A percentile compares a stretch with the other conserved stretches of the same genome.
phyloP scores from a whole-genome alignment of 805 yeast genomes.

The Myxozyma monticola region DNA sequence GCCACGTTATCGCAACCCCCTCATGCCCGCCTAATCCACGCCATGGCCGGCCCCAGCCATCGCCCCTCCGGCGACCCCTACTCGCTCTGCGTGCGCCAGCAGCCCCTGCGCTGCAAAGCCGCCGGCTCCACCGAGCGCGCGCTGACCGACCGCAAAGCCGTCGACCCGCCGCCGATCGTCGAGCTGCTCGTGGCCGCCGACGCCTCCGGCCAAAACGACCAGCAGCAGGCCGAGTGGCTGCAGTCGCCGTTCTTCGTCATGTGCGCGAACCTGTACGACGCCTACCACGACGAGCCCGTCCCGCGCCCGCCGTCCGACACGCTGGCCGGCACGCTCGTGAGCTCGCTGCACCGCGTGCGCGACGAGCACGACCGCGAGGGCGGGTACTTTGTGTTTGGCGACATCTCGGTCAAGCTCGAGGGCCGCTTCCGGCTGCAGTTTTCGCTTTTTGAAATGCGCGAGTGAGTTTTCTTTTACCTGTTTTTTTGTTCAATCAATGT shows the following conservation, averaged over 20 bases:
- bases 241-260: conserved; percentile 30
- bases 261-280: conserved; percentile 29
- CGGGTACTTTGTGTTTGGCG: conserved; percentile 33
- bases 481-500: background rate
- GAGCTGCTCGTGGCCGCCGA: conserved; percentile 26
- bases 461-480: conserved; percentile 3
- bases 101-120: conserved; percentile 26
- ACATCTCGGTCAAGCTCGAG: conserved; percentile 26
- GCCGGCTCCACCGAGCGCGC: conserved; percentile 22
- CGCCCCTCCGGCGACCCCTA: background rate
- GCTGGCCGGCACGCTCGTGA: conserved; percentile 31
- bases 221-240: conserved; percentile 27
- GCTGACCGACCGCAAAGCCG: conserved; percentile 28
- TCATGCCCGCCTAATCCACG: background rate
- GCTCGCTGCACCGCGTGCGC: conserved; percentile 30
- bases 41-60: background rate
- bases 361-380: conserved; percentile 27
- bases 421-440: conserved; percentile 31
- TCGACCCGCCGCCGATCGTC: conserved; percentile 32
- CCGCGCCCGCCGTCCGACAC: conserved; percentile 25
- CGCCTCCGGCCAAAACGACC: too few relatives aligned
- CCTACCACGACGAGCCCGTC: conserved; percentile 14
- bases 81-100: conserved; percentile 19
- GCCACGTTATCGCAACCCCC: background rate
- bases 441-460: conserved; percentile 29